These are phyloP conservation scores for Syncephalastrum sp. DNA, from an alignment of 371 early-diverging fungal genomes.

Conservation along the genomic window DNA sequence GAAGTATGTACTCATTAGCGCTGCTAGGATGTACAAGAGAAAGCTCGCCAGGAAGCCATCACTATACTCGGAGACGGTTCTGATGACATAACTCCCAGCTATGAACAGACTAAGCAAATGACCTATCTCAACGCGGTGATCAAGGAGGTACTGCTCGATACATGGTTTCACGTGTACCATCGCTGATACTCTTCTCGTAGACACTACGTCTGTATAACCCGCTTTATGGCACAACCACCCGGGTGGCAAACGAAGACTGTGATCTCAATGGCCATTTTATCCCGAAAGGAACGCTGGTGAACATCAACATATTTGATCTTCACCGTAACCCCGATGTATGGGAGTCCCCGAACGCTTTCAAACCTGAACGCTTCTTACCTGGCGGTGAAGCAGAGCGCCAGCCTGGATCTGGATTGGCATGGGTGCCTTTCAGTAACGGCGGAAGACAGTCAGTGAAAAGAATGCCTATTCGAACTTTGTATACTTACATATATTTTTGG, in stretches of 20 bases:
- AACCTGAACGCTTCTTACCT: slow-evolving; percentile 23
- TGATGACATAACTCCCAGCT: slow-evolving; percentile 34
- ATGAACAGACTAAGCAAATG: slow-evolving; percentile 40
- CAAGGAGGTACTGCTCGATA: slow-evolving; percentile 16
- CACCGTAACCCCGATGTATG: slow-evolving; percentile 20
- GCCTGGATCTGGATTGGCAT: slow-evolving; percentile 16
- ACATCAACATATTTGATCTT: slow-evolving; percentile 37
- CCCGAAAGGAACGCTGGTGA: slow-evolving; percentile 42
- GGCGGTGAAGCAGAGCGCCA: slow-evolving; percentile 22
- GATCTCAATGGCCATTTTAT: slow-evolving; percentile 38
- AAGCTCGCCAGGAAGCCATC: slow-evolving; percentile 46
- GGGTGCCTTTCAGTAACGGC: slow-evolving; percentile 36
- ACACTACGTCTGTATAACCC: slow-evolving; percentile 14
- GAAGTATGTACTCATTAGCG: too few species aligned
- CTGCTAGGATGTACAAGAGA: slow-evolving; percentile 37
- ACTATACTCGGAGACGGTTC: slow-evolving; percentile 40
- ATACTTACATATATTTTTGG: background rate
- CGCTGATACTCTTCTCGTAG: slow-evolving; percentile 38
- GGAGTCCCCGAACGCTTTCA: slow-evolving; percentile 20
- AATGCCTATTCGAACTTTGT: too few species aligned
- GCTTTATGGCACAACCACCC: slow-evolving; percentile 8
- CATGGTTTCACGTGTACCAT: slow-evolving; percentile 28
- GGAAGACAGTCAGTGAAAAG: slow-evolving; percentile 3
- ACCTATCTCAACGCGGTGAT: slow-evolving; percentile 43
- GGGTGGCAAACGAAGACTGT: slow-evolving; percentile 32